These are phyloP conservation scores for Epichloe typhina DNA, from an alignment of 2,329 filamentous ascomycete species.

Conservation along the genomic window DNA sequence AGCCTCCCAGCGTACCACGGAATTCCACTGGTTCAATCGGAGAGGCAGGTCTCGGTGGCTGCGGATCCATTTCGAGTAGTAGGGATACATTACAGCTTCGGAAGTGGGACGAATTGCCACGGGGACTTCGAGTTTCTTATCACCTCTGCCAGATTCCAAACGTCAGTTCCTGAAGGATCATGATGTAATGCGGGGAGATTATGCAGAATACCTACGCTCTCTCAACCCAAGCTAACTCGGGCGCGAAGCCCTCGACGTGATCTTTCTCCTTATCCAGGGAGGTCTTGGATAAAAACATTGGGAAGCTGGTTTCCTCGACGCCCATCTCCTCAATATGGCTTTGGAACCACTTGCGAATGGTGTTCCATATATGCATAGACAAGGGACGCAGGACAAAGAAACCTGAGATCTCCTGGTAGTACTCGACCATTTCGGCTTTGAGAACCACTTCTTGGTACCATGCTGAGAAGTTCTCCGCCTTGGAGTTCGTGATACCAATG, in stretches of 20 bases:
- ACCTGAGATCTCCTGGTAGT: constrained; percentile 87
- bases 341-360: constrained; percentile 54
- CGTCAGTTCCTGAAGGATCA: background rate
- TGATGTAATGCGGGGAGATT: background rate
- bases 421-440: constrained; percentile 95
- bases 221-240: constrained; percentile 80
- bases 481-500: constrained; percentile 78
- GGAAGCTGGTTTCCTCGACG: constrained; percentile 93
- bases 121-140: constrained; percentile 77
- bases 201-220: constrained; percentile 46
- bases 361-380: constrained; percentile 54
- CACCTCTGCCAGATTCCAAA: constrained; percentile 46
- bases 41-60: constrained; percentile 90
- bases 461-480: constrained; percentile 74
- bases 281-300: constrained; percentile 86
- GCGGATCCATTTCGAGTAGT: constrained; percentile 94
- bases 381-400: constrained; percentile 82
- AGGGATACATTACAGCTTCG: constrained; percentile 83
- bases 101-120: constrained; percentile 56
- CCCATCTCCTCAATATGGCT: constrained; percentile 76
- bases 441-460: constrained; percentile 98
- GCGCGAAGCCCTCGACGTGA: constrained; percentile 96
- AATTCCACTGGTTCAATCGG: constrained; percentile 97
- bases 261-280: constrained; percentile 83
- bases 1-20: constrained; percentile 83